Percentiles rank a stretch among this genome's conserved stretches.
phyloP scores from a whole-genome alignment of 345 rosid genomes.

The Alliaria petiolata region DNA sequence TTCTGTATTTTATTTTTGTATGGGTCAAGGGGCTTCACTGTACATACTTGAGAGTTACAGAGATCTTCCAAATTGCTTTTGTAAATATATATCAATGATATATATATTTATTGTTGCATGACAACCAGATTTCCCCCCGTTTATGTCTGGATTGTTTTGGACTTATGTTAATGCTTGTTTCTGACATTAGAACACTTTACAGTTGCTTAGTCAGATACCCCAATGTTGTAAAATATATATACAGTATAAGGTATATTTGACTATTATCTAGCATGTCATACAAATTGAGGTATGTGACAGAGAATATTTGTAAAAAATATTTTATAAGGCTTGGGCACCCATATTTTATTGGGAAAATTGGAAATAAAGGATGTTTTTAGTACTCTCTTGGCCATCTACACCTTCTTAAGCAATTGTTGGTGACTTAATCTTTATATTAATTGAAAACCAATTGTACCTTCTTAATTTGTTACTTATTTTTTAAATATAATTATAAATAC shows the following conservation, averaged over 20 bases:
- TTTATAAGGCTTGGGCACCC: neutral
- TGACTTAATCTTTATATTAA: no score
- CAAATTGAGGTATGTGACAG: neutral
- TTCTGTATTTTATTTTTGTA: neutral
- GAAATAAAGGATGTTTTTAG: neutral
- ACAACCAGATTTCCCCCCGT: neutral
- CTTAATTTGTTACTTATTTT: no score
- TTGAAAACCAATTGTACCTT: no score
- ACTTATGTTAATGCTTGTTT: neutral
- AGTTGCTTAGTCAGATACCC: neutral
- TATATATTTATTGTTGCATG: neutral
- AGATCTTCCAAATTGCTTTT: neutral
- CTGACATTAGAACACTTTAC: neutral
- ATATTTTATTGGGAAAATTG: neutral
- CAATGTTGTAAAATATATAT: neutral
- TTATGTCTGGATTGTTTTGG: constrained; percentile 5
- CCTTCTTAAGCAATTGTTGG: no score
- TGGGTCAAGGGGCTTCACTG: neutral
- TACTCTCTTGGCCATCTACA: no score
- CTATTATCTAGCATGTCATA: neutral
- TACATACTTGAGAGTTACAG: neutral
- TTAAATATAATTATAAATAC: no score
- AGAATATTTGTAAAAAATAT: neutral
- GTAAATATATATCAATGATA: neutral
- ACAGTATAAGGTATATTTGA: neutral